These are phyloP conservation scores for Hypoxylon cercidicola DNA, from an alignment of 495 filamentous ascomycete species.

Conservation along the genomic window DNA sequence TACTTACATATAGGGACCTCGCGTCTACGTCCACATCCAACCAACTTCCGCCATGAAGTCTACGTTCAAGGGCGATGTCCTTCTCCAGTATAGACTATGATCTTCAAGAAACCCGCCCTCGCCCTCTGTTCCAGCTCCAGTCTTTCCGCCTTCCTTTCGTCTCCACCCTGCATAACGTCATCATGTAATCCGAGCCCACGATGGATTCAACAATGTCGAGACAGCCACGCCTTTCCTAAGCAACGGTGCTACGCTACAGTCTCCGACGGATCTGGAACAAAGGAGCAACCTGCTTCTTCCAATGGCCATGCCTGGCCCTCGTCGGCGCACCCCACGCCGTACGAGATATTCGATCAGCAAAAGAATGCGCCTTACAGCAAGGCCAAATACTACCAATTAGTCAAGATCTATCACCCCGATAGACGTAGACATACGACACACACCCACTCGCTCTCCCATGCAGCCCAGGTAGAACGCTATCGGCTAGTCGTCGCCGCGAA, in stretches of 20 bases:
- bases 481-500: conserved; percentile 87
- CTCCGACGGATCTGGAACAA: conserved; percentile 37
- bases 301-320: conserved; percentile 54
- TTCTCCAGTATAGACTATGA: conserved; percentile 45
- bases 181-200: conserved; percentile 33
- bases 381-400: conserved; percentile 83
- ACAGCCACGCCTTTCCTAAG: neutral
- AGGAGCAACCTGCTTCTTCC: conserved; percentile 43
- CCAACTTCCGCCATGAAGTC: conserved; percentile 32
- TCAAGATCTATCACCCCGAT: conserved; percentile 97
- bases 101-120: conserved; percentile 46
- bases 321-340: conserved; percentile 75
- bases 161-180: conserved; percentile 45
- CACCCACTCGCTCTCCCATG: conserved; percentile 60
- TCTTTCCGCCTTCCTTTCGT: conserved; percentile 27
- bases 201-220: conserved; percentile 18
- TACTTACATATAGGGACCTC: neutral
- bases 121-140: conserved; percentile 43
- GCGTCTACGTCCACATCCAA: neutral
- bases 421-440: conserved; percentile 57
- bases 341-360: conserved; percentile 81
- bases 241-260: conserved; percentile 49
- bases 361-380: conserved; percentile 79
- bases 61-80: conserved; percentile 33
- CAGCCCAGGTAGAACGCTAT: conserved; percentile 83